Base-by-base conservation (phyloP, 176 grass and related monocot species). In the Puccinellia tenuiflora region DNA sequence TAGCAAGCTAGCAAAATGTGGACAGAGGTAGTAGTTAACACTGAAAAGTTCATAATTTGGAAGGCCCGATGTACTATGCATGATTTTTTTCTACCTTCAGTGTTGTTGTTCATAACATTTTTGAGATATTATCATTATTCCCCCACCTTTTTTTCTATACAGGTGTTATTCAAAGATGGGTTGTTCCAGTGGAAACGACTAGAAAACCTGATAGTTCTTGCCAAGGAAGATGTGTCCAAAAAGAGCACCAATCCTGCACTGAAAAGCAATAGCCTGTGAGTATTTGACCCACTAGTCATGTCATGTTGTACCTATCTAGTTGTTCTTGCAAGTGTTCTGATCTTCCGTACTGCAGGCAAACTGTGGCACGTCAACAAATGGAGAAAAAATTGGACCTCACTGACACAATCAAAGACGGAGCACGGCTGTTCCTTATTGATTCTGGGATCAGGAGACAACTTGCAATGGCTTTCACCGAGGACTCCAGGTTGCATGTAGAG, bases 131-230 rank as follows among this genome's bases (percentile, higher is more conserved):
- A 73, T 5, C 30, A 52, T 18, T 18, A 37, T 77, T 51, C 18
- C 5, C 45, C 60, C 20, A 47, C 50, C n/a, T 72, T 81, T 79
- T n/a, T 81, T 62, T 59, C 31, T 73, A 43, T 70, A 39, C 53
- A 98, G 96, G 96, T 98, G 57, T 59, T 98, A 87, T 98, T 98
- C 90, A 95, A 98, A 79, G 96, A 98, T 88, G 96, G 96, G 29
- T 34, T 91, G 68, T 98, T 98, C 68, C 96, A 98, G 64, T 98
- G 96, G 96, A 98, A 98, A 84, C 85, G 96, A 28, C 91, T 98
- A 48, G 96, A 98, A 88, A 98, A 98, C 73, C 91, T 98, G 85
- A 95, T 98, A 78, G 83, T 95, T 85, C 96, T 98, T 85, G 96
- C 96, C 12, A 98, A 98, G 83, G 96, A 98, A 88, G 93, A 98